Conservation (phyloP, 2,329 filamentous ascomycete genomes). For the Aspergillus fumigatus region DNA sequence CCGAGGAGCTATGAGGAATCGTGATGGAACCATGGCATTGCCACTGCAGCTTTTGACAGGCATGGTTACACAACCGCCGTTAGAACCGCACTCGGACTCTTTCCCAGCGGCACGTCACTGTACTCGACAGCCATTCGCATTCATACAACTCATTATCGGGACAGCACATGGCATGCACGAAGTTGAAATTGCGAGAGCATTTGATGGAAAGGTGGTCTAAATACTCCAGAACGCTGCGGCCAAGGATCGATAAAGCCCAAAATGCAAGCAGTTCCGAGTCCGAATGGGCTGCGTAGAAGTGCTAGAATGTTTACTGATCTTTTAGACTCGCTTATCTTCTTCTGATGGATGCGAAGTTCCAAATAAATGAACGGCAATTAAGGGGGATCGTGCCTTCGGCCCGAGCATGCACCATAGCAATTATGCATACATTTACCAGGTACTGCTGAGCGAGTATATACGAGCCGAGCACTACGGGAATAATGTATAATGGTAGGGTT, state of each 20-base stretch:
- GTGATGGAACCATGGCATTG: background rate
- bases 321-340: background rate
- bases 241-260: too few relatives aligned
- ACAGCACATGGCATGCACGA: too few relatives aligned
- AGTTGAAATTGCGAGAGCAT: too few relatives aligned
- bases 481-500: too few relatives aligned
- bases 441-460: background rate
- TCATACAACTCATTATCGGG: background rate
- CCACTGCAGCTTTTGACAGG: background rate
- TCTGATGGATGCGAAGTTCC: background rate
- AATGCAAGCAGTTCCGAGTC: too few relatives aligned
- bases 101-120: background rate
- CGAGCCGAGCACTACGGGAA: background rate
- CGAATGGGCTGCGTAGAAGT: background rate
- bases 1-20: background rate
- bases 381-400: background rate
- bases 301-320: background rate
- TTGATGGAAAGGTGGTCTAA: too few relatives aligned
- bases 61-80: background rate
- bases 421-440: background rate
- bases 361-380: background rate
- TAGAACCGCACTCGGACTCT: background rate
- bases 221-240: too few relatives aligned
- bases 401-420: background rate
- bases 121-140: background rate